Evolutionary conservation across 2,329 filamentous ascomycete genomes (phyloP).

Genomic region (Sclerotinia trifoliorum): DNA sequence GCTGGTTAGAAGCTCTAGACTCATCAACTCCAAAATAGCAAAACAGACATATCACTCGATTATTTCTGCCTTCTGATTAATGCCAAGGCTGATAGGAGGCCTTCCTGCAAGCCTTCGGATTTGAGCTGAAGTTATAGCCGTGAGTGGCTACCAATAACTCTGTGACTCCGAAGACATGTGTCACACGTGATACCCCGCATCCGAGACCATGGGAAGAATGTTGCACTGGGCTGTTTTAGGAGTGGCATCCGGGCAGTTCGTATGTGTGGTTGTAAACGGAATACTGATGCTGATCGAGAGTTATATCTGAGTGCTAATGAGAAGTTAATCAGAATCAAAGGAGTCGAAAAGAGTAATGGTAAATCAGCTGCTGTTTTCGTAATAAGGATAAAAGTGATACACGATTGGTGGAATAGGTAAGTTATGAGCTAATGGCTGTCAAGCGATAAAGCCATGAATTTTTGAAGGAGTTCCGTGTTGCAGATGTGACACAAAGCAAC

Average conservation of each 20-base stretch:
- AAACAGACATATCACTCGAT: slow-evolving; percentile 10
- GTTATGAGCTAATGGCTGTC: background rate
- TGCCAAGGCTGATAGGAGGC: background rate
- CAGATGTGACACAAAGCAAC: slow-evolving; percentile 11
- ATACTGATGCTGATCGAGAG: background rate
- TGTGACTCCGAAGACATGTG: background rate
- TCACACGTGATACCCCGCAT: slow-evolving; percentile 3
- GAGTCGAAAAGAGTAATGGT: background rate
- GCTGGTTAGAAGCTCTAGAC: background rate
- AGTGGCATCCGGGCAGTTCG: background rate
- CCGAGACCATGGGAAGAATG: background rate
- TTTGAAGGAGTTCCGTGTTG: background rate
- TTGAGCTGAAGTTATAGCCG: slow-evolving; percentile 6
- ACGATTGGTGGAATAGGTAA: background rate
- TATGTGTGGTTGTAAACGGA: background rate
- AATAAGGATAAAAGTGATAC: background rate
- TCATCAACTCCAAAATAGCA: slow-evolving; percentile 3
- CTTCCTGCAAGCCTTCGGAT: slow-evolving; percentile 16
- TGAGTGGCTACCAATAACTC: slow-evolving; percentile 7
- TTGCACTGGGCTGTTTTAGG: background rate
- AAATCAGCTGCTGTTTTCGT: background rate
- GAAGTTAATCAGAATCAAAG: background rate
- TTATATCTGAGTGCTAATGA: background rate
- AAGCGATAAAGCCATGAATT: background rate
- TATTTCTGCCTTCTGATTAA: slow-evolving; percentile 8